Percentiles rank a stretch among this genome's conserved stretches.
Conservation (phyloP, 2,329 filamentous ascomycete genomes). For the Aschersonia sp. region DNA sequence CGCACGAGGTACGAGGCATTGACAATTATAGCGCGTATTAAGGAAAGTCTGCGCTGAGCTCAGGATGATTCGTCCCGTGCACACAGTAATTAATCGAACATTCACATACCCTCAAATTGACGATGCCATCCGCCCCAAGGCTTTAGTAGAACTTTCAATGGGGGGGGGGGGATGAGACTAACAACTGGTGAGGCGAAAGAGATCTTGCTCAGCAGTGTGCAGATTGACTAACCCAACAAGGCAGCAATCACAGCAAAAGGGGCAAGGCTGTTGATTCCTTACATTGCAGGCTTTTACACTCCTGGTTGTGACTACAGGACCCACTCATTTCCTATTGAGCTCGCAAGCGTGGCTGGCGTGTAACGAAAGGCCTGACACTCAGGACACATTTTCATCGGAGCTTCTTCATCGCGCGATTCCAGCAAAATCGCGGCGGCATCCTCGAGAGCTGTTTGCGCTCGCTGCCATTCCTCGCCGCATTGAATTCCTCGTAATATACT, state of each 20-base stretch:
- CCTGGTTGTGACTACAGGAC: not conserved
- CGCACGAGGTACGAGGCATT: no score
- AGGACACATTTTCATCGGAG: slow-evolving; percentile 5
- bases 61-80: no score
- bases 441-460: not conserved
- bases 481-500: not conserved
- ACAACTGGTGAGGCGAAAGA: no score
- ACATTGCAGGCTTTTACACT: slow-evolving; percentile 4
- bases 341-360: not conserved
- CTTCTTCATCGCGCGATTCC: not conserved
- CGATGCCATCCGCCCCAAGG: no score
- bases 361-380: not conserved
- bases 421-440: not conserved
- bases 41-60: no score
- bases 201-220: no score
- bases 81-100: no score
- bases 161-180: no score
- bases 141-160: no score
- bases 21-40: no score
- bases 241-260: not conserved
- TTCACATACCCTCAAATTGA: no score
- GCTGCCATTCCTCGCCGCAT: not conserved
- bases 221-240: not conserved
- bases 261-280: slow-evolving; percentile 4
- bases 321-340: not conserved